phyloP scores from a whole-genome alignment of 768 basidiomycete species.

The Chlorophyllum brunneum region DNA sequence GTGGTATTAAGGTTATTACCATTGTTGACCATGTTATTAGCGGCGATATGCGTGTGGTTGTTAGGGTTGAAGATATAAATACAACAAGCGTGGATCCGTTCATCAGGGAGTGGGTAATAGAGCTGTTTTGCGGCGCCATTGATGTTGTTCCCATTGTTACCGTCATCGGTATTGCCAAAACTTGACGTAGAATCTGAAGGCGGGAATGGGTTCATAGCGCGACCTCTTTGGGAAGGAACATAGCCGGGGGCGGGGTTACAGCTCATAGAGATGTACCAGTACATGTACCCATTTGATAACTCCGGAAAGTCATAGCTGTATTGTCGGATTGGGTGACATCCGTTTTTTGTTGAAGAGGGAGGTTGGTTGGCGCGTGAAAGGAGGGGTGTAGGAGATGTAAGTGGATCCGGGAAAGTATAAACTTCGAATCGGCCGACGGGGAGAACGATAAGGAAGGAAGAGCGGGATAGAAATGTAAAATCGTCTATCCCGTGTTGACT shows the following conservation, averaged over 20 bases:
- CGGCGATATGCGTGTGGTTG: slow-evolving; percentile 12
- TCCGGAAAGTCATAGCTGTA: slow-evolving; percentile 40
- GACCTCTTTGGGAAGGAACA: slow-evolving; percentile 22
- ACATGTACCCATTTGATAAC: slow-evolving; percentile 40
- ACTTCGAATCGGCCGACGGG: slow-evolving; percentile 46
- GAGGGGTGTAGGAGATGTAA: slow-evolving; percentile 7
- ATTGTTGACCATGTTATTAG: background rate
- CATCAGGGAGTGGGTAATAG: slow-evolving; percentile 43
- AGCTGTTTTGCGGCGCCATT: slow-evolving; percentile 25
- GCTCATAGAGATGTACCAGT: slow-evolving; percentile 54
- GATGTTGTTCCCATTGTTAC: slow-evolving; percentile 35
- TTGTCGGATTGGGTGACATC: slow-evolving; percentile 28
- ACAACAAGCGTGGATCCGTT: slow-evolving; percentile 48
- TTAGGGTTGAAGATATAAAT: slow-evolving; percentile 42
- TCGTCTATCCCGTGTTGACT: slow-evolving; percentile 45
- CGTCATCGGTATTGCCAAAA: slow-evolving; percentile 50
- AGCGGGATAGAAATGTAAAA: slow-evolving; percentile 44
- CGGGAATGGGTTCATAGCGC: slow-evolving; percentile 20
- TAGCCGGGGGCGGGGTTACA: slow-evolving; percentile 46
- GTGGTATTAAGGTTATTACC: background rate
- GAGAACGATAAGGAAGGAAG: slow-evolving; percentile 43
- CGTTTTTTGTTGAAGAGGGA: background rate
- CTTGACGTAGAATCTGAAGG: slow-evolving; percentile 7
- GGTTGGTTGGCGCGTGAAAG: too few relatives aligned
- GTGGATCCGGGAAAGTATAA: slow-evolving; percentile 41